Conservation (phyloP, 2,329 filamentous ascomycete genomes). For the Cordyceps tenuipes region DNA sequence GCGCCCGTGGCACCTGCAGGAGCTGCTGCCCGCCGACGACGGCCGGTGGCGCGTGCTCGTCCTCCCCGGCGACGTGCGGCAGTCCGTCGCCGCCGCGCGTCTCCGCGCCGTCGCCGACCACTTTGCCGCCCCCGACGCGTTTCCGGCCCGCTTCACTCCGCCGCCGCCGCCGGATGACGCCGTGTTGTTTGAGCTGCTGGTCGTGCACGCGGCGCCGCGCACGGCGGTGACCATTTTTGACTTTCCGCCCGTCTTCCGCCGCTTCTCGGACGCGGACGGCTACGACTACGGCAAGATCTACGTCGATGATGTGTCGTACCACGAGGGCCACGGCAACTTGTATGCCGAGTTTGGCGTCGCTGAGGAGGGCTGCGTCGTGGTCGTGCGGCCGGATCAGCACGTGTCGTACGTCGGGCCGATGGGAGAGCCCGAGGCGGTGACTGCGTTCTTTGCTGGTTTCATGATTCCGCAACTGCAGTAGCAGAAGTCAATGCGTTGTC, state of each 20-base stretch:
- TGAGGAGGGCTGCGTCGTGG: conserved; percentile 47
- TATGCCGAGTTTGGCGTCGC: conserved; percentile 52
- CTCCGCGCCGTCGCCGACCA: conserved; percentile 39
- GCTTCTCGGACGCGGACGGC: conserved; percentile 36
- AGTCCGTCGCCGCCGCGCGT: conserved; percentile 32
- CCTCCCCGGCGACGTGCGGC: conserved; percentile 51
- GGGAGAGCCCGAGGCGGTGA: conserved; percentile 26
- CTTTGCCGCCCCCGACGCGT: conserved; percentile 21
- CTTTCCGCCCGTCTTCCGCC: conserved; percentile 41
- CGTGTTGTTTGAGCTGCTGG: conserved; percentile 52
- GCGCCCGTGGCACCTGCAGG: conserved; percentile 51
- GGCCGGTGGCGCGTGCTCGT: conserved; percentile 52
- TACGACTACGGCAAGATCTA: conserved; percentile 51
- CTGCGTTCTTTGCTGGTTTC: conserved; percentile 26
- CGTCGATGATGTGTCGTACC: conserved; percentile 44
- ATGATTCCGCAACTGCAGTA: conserved; percentile 12
- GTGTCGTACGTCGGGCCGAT: conserved; percentile 37
- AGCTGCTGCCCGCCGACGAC: conserved; percentile 45
- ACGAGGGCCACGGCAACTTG: conserved; percentile 41
- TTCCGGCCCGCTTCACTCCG: conserved; percentile 12
- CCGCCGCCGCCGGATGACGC: conserved; percentile 3
- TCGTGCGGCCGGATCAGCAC: conserved; percentile 61
- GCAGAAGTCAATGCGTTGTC: not conserved
- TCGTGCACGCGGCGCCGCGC: conserved; percentile 48
- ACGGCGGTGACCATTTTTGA: conserved; percentile 41